Conservation (phyloP, 1,284 basidiomycete genomes). For the Moesziomyces sp. region DNA sequence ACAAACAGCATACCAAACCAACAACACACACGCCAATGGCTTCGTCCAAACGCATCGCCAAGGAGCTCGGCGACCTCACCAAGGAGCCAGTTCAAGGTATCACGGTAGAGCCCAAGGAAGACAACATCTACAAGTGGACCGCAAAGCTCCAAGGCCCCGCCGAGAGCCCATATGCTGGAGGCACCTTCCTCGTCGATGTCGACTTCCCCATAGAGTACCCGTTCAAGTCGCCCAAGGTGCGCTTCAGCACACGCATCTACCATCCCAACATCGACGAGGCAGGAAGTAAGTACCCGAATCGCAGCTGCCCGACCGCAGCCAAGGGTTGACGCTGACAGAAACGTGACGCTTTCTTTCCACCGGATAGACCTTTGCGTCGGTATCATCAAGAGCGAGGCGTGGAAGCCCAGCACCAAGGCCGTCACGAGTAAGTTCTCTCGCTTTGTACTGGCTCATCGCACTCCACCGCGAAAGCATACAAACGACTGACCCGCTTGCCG, state of each 20-base stretch:
- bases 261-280: conserved; percentile 67
- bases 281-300: conserved; percentile 52
- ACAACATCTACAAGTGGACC: conserved; percentile 62
- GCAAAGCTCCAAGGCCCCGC: conserved; percentile 50
- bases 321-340: background rate
- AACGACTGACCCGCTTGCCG: conserved; percentile 4
- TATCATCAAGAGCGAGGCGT: conserved; percentile 66
- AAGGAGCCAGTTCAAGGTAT: conserved; percentile 55
- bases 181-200: conserved; percentile 61
- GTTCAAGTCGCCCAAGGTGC: conserved; percentile 67
- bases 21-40: conserved; percentile 22
- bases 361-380: conserved; percentile 58
- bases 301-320: background rate
- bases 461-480: no score
- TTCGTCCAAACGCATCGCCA: conserved; percentile 48
- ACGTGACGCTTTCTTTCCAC: background rate
- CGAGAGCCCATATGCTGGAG: conserved; percentile 61
- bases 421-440: conserved; percentile 63
- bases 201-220: conserved; percentile 68
- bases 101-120: conserved; percentile 51
- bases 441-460: no score
- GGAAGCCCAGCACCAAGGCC: conserved; percentile 67
- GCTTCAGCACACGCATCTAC: conserved; percentile 63
- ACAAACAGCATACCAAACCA: background rate
- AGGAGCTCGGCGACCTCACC: conserved; percentile 57